phyloP scores from a whole-genome alignment of 805 yeast genomes.

The Clavispora santaluciae region DNA sequence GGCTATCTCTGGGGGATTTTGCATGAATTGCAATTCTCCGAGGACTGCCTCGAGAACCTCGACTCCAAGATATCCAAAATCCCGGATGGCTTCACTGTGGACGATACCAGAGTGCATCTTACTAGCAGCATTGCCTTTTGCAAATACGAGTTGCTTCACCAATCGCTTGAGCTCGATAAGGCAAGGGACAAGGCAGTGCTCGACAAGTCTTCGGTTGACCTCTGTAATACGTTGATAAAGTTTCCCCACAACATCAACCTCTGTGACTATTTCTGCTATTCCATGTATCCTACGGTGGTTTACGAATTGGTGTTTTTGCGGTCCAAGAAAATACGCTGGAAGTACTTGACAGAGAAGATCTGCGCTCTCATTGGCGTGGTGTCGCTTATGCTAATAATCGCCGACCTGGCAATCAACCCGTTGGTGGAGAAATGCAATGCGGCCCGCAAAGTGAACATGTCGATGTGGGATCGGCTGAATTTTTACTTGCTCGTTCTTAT shows the following conservation, averaged over 20 bases:
- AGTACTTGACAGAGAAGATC: constrained; percentile 61
- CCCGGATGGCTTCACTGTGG: constrained; percentile 27
- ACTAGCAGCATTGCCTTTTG: constrained; percentile 61
- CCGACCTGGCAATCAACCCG: constrained; percentile 75
- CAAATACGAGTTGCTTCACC: constrained; percentile 62
- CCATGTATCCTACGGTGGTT: constrained; percentile 87
- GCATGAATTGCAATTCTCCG: constrained; percentile 50
- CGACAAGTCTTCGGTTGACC: constrained; percentile 7
- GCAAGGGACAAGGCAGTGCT: constrained; percentile 11
- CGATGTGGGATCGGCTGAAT: constrained; percentile 41
- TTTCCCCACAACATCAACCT: constrained; percentile 75
- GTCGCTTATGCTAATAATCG: constrained; percentile 70
- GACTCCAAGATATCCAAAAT: constrained; percentile 24
- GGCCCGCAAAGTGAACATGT: constrained; percentile 39
- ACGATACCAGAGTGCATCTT: constrained; percentile 6
- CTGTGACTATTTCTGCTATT: constrained; percentile 63
- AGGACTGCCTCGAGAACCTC: constrained; percentile 25
- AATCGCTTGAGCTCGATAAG: constrained; percentile 30
- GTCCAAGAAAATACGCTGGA: constrained; percentile 62
- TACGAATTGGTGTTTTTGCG: constrained; percentile 82
- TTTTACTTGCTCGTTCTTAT: constrained; percentile 56
- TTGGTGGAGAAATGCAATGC: constrained; percentile 54
- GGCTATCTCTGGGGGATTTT: constrained; percentile 77
- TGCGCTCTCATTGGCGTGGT: constrained; percentile 86
- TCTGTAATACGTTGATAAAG: constrained; percentile 13